Conservation (phyloP, 2,329 filamentous ascomycete genomes). For the Epichloe festucae region DNA sequence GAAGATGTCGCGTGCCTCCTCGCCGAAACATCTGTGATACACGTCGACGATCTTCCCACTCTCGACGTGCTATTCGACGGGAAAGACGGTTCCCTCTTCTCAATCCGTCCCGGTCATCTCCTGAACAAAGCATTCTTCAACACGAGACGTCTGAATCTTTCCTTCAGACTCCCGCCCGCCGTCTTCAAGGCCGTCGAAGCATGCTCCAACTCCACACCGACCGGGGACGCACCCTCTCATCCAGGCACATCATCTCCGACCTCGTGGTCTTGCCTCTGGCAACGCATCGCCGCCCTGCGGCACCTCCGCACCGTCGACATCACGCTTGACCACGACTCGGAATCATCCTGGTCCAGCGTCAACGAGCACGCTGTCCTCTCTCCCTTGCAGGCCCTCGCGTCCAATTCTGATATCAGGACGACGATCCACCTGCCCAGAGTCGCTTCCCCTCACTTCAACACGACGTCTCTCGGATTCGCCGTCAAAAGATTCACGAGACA, state of each 20-base stretch:
- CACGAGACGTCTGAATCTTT: not conserved
- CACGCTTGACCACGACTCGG: slow-evolving; percentile 5
- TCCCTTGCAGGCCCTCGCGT: not conserved
- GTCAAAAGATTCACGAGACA: slow-evolving; percentile 3
- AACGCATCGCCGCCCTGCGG: not conserved
- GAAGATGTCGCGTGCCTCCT: slow-evolving; percentile 1
- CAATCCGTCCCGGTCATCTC: not conserved
- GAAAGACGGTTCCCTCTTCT: not conserved
- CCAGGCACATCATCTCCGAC: not conserved
- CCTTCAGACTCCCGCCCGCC: not conserved
- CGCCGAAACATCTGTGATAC: not conserved
- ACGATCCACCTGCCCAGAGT: not conserved
- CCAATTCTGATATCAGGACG: not conserved
- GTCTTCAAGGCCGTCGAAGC: slow-evolving; percentile 2
- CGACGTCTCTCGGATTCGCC: not conserved
- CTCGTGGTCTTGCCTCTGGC: slow-evolving; percentile 2
- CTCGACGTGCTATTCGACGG: slow-evolving; percentile 1
- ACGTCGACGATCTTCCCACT: slow-evolving; percentile 1
- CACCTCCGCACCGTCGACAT: slow-evolving; percentile 1
- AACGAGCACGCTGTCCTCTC: slow-evolving; percentile 3
- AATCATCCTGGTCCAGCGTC: slow-evolving; percentile 4
- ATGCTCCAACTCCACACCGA: not conserved
- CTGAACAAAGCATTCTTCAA: not conserved
- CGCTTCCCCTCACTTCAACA: not conserved
- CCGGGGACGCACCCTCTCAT: not conserved